These are phyloP conservation scores for Verbena officinalis DNA, from an alignment of 257 asterid species.

Conservation along the genomic window DNA sequence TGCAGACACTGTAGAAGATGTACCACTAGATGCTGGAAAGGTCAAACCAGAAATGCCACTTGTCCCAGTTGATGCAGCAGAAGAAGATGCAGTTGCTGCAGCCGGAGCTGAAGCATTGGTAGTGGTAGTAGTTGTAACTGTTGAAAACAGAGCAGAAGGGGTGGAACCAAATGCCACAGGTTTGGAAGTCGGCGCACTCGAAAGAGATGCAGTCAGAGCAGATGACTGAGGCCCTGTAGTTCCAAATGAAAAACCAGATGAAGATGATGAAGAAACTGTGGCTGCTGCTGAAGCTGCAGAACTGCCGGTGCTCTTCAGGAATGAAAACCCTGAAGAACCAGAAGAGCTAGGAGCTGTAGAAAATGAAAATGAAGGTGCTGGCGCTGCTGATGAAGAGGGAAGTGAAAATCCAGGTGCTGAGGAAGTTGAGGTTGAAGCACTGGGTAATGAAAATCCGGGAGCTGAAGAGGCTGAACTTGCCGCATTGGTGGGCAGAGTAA, in stretches of 20 bases:
- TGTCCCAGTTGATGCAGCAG: conserved; percentile 40
- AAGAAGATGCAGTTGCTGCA: conserved; percentile 34
- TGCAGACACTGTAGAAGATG: conserved; percentile 40
- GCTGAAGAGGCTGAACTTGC: conserved; percentile 47
- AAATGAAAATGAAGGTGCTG: conserved; percentile 38
- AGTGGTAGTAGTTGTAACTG: conserved; percentile 56
- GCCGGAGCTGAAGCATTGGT: conserved; percentile 40
- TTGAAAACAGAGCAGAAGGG: conserved; percentile 56
- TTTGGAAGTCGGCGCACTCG: conserved; percentile 48
- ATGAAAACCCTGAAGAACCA: conserved; percentile 51
- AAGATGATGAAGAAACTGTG: conserved; percentile 42
- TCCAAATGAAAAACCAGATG: conserved; percentile 60
- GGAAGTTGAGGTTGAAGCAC: conserved; percentile 40
- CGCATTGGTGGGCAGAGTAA: conserved; percentile 3
- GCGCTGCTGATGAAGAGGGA: conserved; percentile 37
- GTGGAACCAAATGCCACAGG: conserved; percentile 43
- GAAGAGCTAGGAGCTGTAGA: conserved; percentile 43
- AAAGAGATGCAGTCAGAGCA: conserved; percentile 40
- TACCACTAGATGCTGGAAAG: conserved; percentile 39
- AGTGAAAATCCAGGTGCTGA: conserved; percentile 48
- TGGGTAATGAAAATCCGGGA: conserved; percentile 45
- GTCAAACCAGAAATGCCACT: conserved; percentile 40
- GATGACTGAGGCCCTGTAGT: conserved; percentile 46
- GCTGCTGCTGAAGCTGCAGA: conserved; percentile 40
- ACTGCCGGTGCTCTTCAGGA: conserved; percentile 39